phyloP scores from a whole-genome alignment of 306 rosid genomes.

The Cucurbita ficifolia region DNA sequence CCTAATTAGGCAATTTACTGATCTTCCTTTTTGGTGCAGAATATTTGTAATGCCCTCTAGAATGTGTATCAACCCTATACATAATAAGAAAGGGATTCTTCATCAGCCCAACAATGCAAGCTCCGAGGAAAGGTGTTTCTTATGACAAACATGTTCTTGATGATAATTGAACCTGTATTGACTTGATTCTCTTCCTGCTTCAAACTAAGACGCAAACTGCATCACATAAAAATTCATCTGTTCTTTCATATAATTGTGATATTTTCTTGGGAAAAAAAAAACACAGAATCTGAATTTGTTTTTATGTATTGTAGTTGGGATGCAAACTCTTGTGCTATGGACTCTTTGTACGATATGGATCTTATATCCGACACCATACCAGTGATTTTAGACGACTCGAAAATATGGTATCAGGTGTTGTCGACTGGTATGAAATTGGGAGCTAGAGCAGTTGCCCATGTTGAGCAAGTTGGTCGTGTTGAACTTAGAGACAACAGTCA shows the following conservation, averaged over 20 bases:
- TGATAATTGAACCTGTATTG: background rate
- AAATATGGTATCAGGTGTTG: conserved; percentile 58
- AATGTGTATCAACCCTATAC: conserved; percentile 90
- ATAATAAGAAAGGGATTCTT: conserved; percentile 79
- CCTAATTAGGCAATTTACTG: background rate
- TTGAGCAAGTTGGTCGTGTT: conserved; percentile 38
- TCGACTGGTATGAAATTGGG: conserved; percentile 73
- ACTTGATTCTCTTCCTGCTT: background rate
- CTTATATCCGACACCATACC: conserved; percentile 61
- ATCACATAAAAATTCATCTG: background rate
- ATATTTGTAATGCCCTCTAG: conserved; percentile 87
- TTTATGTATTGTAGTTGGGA: conserved; percentile 49
- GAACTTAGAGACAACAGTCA: conserved; percentile 45
- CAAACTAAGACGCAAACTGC: background rate
- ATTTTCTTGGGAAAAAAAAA: background rate
- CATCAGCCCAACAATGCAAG: conserved; percentile 32
- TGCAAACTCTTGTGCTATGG: conserved; percentile 73
- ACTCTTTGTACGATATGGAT: conserved; percentile 60
- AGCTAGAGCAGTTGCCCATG: conserved; percentile 56
- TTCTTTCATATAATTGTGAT: background rate
- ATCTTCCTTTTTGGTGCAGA: conserved; percentile 35
- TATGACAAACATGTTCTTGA: background rate
- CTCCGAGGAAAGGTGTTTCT: conserved; percentile 57
- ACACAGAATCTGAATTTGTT: conserved; percentile 6
- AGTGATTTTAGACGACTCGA: conserved; percentile 81